phyloP scores from a whole-genome alignment of 2,329 filamentous ascomycete genomes.

The Colletotrichum aenigma region DNA sequence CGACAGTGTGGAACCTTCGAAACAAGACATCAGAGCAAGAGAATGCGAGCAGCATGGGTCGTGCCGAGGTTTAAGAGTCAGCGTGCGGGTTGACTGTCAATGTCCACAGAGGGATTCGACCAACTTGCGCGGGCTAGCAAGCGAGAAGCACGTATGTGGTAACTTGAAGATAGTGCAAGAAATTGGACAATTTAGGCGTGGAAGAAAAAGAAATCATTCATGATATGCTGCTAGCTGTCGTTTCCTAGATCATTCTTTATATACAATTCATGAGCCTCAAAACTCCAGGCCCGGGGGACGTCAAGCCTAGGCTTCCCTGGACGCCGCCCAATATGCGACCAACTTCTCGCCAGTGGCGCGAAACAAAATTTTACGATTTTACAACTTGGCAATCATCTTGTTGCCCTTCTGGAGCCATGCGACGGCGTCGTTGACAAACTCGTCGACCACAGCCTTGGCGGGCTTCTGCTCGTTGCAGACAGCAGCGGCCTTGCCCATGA shows the following conservation, averaged over 20 bases:
- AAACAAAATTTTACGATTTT: constrained; percentile 32
- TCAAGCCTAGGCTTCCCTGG: neutral
- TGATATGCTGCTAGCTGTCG: constrained; percentile 12
- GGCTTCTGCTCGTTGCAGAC: constrained; percentile 92
- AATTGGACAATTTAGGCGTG: neutral
- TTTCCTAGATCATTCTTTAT: constrained; percentile 5
- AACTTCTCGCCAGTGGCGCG: constrained; percentile 16
- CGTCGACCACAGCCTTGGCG: constrained; percentile 91
- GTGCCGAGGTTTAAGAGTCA: neutral
- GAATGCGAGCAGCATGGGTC: neutral
- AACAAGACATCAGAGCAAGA: neutral
- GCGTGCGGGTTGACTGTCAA: neutral
- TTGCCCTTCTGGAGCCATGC: constrained; percentile 71
- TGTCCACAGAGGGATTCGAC: neutral
- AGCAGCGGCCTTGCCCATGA: constrained; percentile 97
- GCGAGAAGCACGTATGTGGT: neutral
- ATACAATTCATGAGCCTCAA: constrained; percentile 12
- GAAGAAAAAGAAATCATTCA: neutral
- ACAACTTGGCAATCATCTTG: constrained; percentile 74
- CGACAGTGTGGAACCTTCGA: neutral
- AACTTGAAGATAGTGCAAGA: neutral
- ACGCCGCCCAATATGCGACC: neutral
- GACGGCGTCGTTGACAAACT: constrained; percentile 86
- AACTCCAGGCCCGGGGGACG: constrained; percentile 6
- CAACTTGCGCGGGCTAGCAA: neutral